phyloP scores from a whole-genome alignment of 225 moss, liverwort and hornwort genomes.

The Physcomitrium patens region DNA sequence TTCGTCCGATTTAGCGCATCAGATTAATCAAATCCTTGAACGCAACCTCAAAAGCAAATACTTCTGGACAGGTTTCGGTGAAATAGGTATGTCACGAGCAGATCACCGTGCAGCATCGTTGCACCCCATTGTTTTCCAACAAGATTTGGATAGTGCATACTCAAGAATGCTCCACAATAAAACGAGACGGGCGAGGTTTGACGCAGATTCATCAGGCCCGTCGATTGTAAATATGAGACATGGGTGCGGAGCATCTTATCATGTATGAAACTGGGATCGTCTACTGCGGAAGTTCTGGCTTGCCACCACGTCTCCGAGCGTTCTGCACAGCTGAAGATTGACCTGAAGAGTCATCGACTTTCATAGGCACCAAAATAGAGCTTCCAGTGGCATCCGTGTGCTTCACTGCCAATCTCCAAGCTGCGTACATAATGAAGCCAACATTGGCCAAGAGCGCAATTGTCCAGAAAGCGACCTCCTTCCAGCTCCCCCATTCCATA shows the following conservation, averaged over 20 bases:
- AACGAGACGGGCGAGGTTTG: too few species aligned
- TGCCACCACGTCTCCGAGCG: conserved; percentile 51
- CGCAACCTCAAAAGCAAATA: too few species aligned
- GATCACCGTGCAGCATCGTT: too few species aligned
- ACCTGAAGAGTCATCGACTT: conserved; percentile 36
- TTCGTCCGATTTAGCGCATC: too few species aligned
- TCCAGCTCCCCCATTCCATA: conserved; percentile 53
- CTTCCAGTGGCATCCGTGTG: conserved; percentile 93
- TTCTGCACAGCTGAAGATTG: conserved; percentile 56
- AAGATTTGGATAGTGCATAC: too few species aligned
- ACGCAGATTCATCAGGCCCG: too few species aligned
- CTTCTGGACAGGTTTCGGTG: too few species aligned
- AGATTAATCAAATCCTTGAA: too few species aligned
- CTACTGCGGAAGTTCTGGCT: conserved; percentile 51
- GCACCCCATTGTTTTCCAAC: too few species aligned
- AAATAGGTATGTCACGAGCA: too few species aligned
- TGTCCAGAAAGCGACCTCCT: conserved; percentile 66
- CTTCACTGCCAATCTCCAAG: conserved; percentile 77
- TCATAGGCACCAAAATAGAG: conserved; percentile 64
- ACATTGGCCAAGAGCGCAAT: conserved; percentile 51
- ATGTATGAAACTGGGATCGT: neutral
- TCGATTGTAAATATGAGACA: too few species aligned
- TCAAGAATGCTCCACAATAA: too few species aligned
- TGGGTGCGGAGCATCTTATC: neutral
- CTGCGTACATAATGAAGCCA: conserved; percentile 56